Percentiles rank a stretch among this genome's conserved stretches.
phyloP scores from a whole-genome alignment of 306 rosid genomes.

The apple (Malus domestica) region ASM211411v1 NC_041794.1:32457001-32457500 shows the following conservation, averaged over 20 bases:
- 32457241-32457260: background rate
- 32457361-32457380: background rate
- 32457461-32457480: background rate
- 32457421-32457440: background rate
- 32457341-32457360: conserved; percentile 1
- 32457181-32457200: background rate
- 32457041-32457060: conserved; percentile 43
- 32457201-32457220: background rate
- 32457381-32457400: background rate
- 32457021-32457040: background rate
- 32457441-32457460: background rate
- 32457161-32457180: conserved; percentile 40
- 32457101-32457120: conserved; percentile 65
- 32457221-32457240: background rate
- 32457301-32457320: conserved; percentile 26
- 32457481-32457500: background rate
- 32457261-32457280: conserved; percentile 1
- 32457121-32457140: conserved; percentile 68
- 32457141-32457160: conserved; percentile 53
- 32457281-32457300: background rate
- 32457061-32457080: conserved; percentile 27
- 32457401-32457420: background rate
- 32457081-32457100: conserved; percentile 54
- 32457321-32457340: conserved; percentile 40
- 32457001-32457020: background rate